These are phyloP conservation scores for Mortierella alpina DNA, from an alignment of 192 early-diverging fungal species.

Conservation along the genomic window DNA sequence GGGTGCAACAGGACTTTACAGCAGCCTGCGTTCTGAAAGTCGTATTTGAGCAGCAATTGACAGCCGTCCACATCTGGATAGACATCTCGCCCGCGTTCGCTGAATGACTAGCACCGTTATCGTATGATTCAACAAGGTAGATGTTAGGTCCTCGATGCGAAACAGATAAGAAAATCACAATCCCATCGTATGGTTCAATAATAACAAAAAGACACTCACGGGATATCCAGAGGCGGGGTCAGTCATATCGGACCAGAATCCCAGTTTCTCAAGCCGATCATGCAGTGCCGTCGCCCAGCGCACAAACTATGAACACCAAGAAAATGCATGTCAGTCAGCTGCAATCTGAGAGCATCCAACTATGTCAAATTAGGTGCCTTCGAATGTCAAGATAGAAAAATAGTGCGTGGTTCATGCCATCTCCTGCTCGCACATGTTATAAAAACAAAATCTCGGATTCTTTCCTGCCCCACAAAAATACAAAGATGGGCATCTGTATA, in stretches of 20 bases:
- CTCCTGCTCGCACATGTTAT: too few species aligned
- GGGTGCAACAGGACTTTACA: slow-evolving; percentile 91
- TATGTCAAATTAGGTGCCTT: not conserved
- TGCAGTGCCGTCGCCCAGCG: slow-evolving; percentile 74
- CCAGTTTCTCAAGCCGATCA: slow-evolving; percentile 60
- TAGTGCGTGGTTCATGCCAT: too few species aligned
- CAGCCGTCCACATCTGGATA: slow-evolving; percentile 94
- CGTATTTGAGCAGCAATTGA: slow-evolving; percentile 79
- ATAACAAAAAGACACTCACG: slow-evolving; percentile 53
- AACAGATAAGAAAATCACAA: not conserved
- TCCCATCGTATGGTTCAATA: not conserved
- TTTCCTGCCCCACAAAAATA: too few species aligned
- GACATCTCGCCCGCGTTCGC: slow-evolving; percentile 74
- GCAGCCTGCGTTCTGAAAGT: slow-evolving; percentile 80
- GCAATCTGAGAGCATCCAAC: not conserved
- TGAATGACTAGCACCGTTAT: slow-evolving; percentile 60
- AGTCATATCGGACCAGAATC: slow-evolving; percentile 91
- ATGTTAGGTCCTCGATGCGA: not conserved
- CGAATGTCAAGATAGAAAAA: too few species aligned
- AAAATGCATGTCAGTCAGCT: not conserved
- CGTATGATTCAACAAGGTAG: not conserved
- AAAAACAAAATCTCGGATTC: too few species aligned
- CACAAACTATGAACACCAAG: slow-evolving; percentile 65
- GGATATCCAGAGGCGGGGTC: slow-evolving; percentile 92
- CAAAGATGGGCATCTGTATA: too few species aligned